Conservation (phyloP, 2,329 filamentous ascomycete species). For the Phoma sp. region DNA sequence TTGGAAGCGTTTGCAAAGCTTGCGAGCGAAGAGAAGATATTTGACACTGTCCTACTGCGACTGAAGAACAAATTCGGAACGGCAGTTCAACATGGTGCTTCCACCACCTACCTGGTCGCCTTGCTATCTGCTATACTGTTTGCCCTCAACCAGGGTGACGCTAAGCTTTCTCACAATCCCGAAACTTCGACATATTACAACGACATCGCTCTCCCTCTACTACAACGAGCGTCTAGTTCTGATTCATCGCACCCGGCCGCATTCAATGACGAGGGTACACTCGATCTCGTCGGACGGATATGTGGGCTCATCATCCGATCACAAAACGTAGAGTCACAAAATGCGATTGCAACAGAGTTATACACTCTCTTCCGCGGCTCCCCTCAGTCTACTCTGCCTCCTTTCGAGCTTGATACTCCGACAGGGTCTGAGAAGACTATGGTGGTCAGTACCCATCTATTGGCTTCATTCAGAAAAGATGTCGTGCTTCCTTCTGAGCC, state of each 20-base stretch:
- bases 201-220: slow-evolving; percentile 54
- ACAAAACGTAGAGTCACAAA: slow-evolving; percentile 58
- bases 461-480: slow-evolving; percentile 57
- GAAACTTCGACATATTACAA: slow-evolving; percentile 52
- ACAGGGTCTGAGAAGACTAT: slow-evolving; percentile 53
- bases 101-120: slow-evolving; percentile 62
- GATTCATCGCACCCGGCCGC: slow-evolving; percentile 36
- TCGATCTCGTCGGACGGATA: slow-evolving; percentile 67
- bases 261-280: slow-evolving; percentile 56
- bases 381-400: slow-evolving; percentile 37
- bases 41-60: slow-evolving; percentile 67
- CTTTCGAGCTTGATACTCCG: slow-evolving; percentile 38
- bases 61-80: slow-evolving; percentile 68
- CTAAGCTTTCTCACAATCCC: slow-evolving; percentile 55
- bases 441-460: slow-evolving; percentile 63
- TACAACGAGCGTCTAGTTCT: slow-evolving; percentile 46
- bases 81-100: slow-evolving; percentile 59
- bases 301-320: slow-evolving; percentile 64
- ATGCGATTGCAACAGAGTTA: slow-evolving; percentile 58
- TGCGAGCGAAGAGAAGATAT: slow-evolving; percentile 65
- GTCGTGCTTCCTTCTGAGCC: slow-evolving; percentile 40
- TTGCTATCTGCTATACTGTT: slow-evolving; percentile 67
- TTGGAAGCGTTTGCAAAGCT: slow-evolving; percentile 70
- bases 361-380: slow-evolving; percentile 58
- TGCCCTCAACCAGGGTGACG: slow-evolving; percentile 62